These are phyloP conservation scores for Elsinoe ampelina DNA, from an alignment of 2,329 filamentous ascomycete genomes.

Conservation along the genomic window DNA sequence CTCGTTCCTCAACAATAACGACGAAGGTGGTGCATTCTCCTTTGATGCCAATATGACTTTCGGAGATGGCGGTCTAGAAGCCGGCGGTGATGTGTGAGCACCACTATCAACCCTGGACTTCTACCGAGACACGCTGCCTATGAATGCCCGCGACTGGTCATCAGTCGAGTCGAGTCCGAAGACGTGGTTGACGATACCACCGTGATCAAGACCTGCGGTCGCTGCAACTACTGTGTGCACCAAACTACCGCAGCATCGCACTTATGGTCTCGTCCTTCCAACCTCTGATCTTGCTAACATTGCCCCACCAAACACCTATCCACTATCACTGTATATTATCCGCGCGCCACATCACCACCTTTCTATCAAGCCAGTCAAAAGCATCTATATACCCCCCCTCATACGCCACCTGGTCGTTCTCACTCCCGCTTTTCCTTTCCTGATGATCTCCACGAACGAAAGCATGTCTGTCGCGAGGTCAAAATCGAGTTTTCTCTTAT, in stretches of 20 bases:
- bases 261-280: no score
- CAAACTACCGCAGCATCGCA: no score
- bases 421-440: not conserved
- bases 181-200: no score
- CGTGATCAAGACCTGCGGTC: no score
- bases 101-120: not conserved
- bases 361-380: not conserved
- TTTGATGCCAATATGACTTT: conserved; percentile 32
- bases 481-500: no score
- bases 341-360: not conserved
- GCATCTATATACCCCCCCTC: not conserved
- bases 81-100: conserved; percentile 17
- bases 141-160: no score
- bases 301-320: not conserved
- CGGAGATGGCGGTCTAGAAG: conserved; percentile 20
- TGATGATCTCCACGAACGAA: not conserved
- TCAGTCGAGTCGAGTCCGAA: no score
- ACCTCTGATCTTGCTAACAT: no score
- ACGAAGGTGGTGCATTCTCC: conserved; percentile 33
- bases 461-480: no score
- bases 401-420: not conserved
- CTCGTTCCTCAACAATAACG: conserved; percentile 51
- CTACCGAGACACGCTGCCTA: not conserved
- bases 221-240: no score
- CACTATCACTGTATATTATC: not conserved